Evolutionary conservation across 148 eudicot species (phyloP), one percentile per base, ranked within the genome.

Genomic region (Amaranthus cruentus): DNA sequence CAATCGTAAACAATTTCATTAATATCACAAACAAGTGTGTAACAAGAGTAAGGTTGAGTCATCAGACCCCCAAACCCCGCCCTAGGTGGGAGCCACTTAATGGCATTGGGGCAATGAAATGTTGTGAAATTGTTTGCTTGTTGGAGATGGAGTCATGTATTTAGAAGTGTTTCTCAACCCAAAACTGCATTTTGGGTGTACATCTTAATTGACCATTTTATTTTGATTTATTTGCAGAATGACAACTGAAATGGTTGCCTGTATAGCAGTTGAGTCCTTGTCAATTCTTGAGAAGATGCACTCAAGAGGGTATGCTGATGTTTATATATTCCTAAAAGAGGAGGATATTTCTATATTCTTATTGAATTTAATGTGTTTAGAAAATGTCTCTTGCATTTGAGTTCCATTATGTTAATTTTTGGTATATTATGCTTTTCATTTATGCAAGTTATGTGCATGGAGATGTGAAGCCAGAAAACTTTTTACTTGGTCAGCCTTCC

Each of bases 391-490:
- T 66, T 51, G 46, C 43, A 47, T 9, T 21, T 71, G 6, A 51
- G 47, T 49, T 66, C 46, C 52, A 52, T 15, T 21, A 48, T 69
- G 9, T n/a, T 28, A 50, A 55, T 47, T 75, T 75, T 10, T 62
- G 43, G 71, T 51, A 66, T 68, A 38, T 62, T 56, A 28, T 75
- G 58, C 53, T 71, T 56, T 14, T 12, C 60, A 43, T 79, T 71
- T 46, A 65, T 79, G 64, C 66, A 74, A 92, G 97, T 62, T 92
- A 90, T 81, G 95, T 92, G 73, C 96, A 92, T 77, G 97, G 97
- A 71, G 97, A 92, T 80, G 88, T 92, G 76, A 92, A 92, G 81
- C 96, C 97, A 51, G 97, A 92, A 50, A 92, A 92, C 81, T 92
- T 92, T 83, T 70, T 92, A 77, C 95, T 92, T 73, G 97, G 97